Percentiles rank a stretch among this genome's conserved stretches.
Conservation (phyloP, 2,329 filamentous ascomycete genomes). For the Aspergillus sojae region DNA sequence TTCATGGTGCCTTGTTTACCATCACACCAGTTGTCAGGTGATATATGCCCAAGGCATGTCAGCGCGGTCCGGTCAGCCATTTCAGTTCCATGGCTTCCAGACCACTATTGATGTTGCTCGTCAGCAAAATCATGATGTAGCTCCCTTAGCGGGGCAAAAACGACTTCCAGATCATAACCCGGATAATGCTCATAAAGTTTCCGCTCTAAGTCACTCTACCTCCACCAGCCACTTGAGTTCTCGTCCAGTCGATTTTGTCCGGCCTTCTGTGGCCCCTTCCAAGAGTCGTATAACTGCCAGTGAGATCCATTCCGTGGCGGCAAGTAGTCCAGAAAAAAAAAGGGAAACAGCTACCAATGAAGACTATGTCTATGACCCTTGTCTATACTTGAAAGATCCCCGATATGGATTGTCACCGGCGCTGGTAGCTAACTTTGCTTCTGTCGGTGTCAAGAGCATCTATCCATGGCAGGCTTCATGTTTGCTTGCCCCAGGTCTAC, state of each 20-base stretch:
- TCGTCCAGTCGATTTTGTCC: constrained; percentile 29
- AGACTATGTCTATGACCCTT: constrained; percentile 42
- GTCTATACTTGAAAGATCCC: constrained; percentile 64
- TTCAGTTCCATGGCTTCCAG: constrained; percentile 57
- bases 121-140: constrained; percentile 43
- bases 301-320: constrained; percentile 33
- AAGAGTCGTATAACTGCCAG: constrained; percentile 45
- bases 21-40: constrained; percentile 2
- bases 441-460: constrained; percentile 70
- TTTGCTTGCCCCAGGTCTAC: constrained; percentile 66
- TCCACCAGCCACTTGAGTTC: constrained; percentile 14
- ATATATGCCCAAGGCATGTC: constrained; percentile 28
- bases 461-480: constrained; percentile 82
- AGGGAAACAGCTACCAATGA: constrained; percentile 57
- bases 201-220: constrained; percentile 8
- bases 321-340: constrained; percentile 15
- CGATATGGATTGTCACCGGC: constrained; percentile 63
- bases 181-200: constrained; percentile 20
- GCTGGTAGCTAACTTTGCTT: constrained; percentile 66
- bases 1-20: constrained; percentile 2
- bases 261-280: constrained; percentile 28
- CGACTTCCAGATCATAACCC: constrained; percentile 35
- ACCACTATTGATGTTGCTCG: constrained; percentile 48
- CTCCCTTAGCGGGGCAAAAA: constrained; percentile 54
- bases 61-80: constrained; percentile 23